Evolutionary conservation across 2,329 filamentous ascomycete species (phyloP).

Genomic region (Myriosclerotinia curreyana): DNA sequence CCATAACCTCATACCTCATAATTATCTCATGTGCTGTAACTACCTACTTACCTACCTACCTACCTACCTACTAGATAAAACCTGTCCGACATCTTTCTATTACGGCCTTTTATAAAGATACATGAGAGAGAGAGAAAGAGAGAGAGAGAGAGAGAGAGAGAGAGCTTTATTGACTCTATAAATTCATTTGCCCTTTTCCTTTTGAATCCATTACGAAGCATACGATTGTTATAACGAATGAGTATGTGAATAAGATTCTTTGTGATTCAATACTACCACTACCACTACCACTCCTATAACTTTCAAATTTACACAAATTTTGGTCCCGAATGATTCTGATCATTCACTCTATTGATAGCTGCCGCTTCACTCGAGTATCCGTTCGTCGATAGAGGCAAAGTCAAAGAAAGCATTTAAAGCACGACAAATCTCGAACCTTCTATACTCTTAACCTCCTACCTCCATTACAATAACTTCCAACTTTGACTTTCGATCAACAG

Average conservation of each 20-base stretch:
- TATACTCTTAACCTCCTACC: neutral
- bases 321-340: neutral
- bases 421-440: neutral
- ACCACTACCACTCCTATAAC: neutral
- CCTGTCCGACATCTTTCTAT: constrained; percentile 10
- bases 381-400: too few relatives aligned
- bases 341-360: constrained; percentile 3
- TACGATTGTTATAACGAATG: neutral
- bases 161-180: neutral
- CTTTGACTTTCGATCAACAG: neutral
- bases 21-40: too few relatives aligned
- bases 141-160: too few relatives aligned
- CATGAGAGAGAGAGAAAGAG: too few relatives aligned
- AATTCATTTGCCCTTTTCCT: neutral
- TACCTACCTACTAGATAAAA: too few relatives aligned
- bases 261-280: neutral
- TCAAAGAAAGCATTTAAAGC: neutral
- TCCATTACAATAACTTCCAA: constrained; percentile 9
- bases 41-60: neutral
- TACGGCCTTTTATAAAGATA: too few relatives aligned
- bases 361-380: neutral
- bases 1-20: too few relatives aligned
- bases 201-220: too few relatives aligned
- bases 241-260: constrained; percentile 11
- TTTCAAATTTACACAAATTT: neutral